phyloP scores from a whole-genome alignment of 352 stramenopile species.

The Pythium grandisporangium region DNA sequence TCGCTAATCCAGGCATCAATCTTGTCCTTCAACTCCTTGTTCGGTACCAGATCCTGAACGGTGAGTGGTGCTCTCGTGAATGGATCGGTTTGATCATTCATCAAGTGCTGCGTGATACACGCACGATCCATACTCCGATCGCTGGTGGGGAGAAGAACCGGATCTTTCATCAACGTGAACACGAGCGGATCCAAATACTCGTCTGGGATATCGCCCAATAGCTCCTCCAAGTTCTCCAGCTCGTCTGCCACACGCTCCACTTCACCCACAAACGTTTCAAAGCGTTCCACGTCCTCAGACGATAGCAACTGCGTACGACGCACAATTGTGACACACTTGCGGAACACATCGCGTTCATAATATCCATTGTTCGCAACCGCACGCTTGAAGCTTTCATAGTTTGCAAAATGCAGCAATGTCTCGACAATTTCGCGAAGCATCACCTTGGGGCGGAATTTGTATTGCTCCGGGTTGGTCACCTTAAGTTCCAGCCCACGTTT shows the following conservation, averaged over 20 bases:
- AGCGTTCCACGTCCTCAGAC: constrained; percentile 26
- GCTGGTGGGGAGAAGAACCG: constrained; percentile 88
- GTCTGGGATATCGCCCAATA: constrained; percentile 90
- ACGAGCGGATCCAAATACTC: constrained; percentile 96
- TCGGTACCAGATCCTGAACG: constrained; percentile 45
- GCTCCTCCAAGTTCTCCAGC: constrained; percentile 53
- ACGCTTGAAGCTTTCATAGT: constrained; percentile 84
- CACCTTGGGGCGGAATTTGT: constrained; percentile 97
- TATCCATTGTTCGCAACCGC: constrained; percentile 88
- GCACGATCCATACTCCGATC: constrained; percentile 88
- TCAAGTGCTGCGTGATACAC: constrained; percentile 94
- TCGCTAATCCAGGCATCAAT: constrained; percentile 48
- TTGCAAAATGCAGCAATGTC: constrained; percentile 93
- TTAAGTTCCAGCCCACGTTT: constrained; percentile 92
- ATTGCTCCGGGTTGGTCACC: constrained; percentile 96
- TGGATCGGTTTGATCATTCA: constrained; percentile 96
- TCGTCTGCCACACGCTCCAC: constrained; percentile 38
- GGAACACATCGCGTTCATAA: constrained; percentile 68
- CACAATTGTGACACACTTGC: constrained; percentile 61
- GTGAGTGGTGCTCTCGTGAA: constrained; percentile 93
- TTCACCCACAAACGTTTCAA: constrained; percentile 45
- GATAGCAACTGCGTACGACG: constrained; percentile 57
- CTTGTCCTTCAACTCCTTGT: constrained; percentile 47
- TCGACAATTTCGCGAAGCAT: constrained; percentile 96
- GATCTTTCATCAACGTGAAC: constrained; percentile 95